Evolutionary conservation across 306 rosid genomes (phyloP), one percentile per base, ranked within the genome.

Genomic region (Fragaria ananassa): DNA sequence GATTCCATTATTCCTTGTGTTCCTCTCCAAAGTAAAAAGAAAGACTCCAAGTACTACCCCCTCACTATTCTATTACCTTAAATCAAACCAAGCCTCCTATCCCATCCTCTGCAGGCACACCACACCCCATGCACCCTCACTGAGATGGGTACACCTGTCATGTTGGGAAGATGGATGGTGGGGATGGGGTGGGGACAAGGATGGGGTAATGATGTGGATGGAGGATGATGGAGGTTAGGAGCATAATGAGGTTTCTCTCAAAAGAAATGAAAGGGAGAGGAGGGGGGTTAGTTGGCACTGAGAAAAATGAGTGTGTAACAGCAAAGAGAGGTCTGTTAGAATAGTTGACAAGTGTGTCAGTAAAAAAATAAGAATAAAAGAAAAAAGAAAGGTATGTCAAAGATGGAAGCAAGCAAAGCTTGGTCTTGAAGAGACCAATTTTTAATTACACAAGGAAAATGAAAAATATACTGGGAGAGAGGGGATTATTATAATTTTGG

Each of bases 311-410:
- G 91, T 88, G 96, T 89, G 90, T 79, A 90, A 90, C 97, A 92
- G 92, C 93, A 76, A 77, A 84, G 86, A 84, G 80, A 81, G 81
- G 78, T 82, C 76, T 87, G 87, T 86, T 89, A 81, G 80, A 83
- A 92, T 86, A 85, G 97, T 87, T 85, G 97, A 97, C 99, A 88
- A 85, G 76, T 86, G 96, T 91, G 99, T 92, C 99, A 86, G 98
- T 90, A 75, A 84, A 84, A 87, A 82, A 76, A 84, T 23, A 9
- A 58, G 15, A 49, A 1, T 3, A 82, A 76, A 72, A 82, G 86
- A 78, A 76, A 65, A 84, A 31, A 14, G 0, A 63, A 72, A 85
- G 72, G 84, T 34, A 85, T 76, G 89, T 84, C 82, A 84, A 88
- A 83, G 90, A 83, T 85, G 74, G 68, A 79, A 84, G 92, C 81